Base-by-base conservation (phyloP, 2,329 filamentous ascomycete genomes). In the Nothopassalora personata region DNA sequence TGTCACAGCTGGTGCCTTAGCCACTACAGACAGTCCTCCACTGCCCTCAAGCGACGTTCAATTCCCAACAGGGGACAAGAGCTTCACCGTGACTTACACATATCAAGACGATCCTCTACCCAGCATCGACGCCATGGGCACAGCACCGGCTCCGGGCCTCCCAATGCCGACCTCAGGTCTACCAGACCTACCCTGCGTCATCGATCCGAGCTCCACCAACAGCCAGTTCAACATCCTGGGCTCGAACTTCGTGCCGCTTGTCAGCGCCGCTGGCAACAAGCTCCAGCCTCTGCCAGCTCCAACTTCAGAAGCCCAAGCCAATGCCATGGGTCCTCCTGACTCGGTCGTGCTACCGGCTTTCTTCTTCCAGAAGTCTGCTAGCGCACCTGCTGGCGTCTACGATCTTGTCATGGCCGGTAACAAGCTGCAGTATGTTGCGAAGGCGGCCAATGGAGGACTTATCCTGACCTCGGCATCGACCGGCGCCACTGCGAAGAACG, bases 241-340 rank as follows among this genome's bases (percentile, higher is more conserved):
- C 23, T 23, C 23, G 23, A 23, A 23, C 23, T 23, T 23, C 23
- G 23, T 23, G 23, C 23, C 23, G 23, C 23, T 54, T 9, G 51
- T 60, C 0, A 45, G 23, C 28, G n/a, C n/a, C 2, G 46, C 54
- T 18, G 31, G 39, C 8, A 53, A 39, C 4, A 39, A 50, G 1
- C 50, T 60, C 10, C 19, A 31, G 15, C 54, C 58, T 4, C 18
- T 60, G 3, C 45, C 58, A 7, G 34, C 49, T 3, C 58, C 58
- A 3, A 60, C 58, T 6, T 57, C 54, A 8, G 43, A 60, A 51
- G 58, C 54, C 30, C 15, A 47, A 30, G 58, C 58, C 3, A 54
- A 60, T 18, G 54, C 58, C 8, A 19, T 57, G 45, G 58, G 58
- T n/a, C 54, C 54, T 7, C 39, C 56, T 18, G 51, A 55, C 6